Evolutionary conservation across 768 basidiomycete genomes (phyloP).

Genomic region (Mycena rosella): DNA sequence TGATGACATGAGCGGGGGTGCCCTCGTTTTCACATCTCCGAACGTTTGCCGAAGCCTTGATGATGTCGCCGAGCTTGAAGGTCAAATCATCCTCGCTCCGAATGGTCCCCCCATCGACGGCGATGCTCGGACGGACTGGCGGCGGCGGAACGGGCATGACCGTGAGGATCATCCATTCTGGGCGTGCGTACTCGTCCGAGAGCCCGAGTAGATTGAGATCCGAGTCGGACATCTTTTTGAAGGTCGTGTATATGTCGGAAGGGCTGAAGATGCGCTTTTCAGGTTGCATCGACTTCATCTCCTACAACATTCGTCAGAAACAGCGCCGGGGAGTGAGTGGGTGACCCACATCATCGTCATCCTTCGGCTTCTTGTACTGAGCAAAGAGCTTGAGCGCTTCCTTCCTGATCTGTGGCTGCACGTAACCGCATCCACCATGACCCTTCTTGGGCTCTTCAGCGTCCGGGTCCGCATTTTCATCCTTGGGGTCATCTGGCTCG

Average conservation of each 20-base stretch:
- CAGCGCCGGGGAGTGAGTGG: slow-evolving; percentile 10
- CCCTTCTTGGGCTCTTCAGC: slow-evolving; percentile 85
- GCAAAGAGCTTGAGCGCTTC: slow-evolving; percentile 96
- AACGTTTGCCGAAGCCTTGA: slow-evolving; percentile 94
- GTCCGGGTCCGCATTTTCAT: slow-evolving; percentile 81
- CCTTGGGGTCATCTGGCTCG: slow-evolving; percentile 90
- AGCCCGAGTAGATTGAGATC: slow-evolving; percentile 63
- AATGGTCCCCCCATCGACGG: slow-evolving; percentile 97
- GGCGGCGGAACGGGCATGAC: slow-evolving; percentile 98
- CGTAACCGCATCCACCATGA: slow-evolving; percentile 97
- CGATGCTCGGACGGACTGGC: slow-evolving; percentile 97
- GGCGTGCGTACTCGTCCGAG: slow-evolving; percentile 95
- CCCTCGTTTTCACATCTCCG: slow-evolving; percentile 96
- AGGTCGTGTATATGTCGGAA: slow-evolving; percentile 33
- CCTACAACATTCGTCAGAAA: slow-evolving; percentile 57
- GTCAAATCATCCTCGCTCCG: slow-evolving; percentile 98
- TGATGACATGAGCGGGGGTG: slow-evolving; percentile 94
- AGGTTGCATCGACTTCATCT: slow-evolving; percentile 77
- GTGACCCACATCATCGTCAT: slow-evolving; percentile 91
- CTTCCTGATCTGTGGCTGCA: slow-evolving; percentile 91
- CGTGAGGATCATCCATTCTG: slow-evolving; percentile 99
- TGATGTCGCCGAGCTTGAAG: slow-evolving; percentile 96
- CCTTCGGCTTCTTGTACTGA: slow-evolving; percentile 94
- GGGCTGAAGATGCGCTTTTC: slow-evolving; percentile 32
- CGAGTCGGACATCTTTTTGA: slow-evolving; percentile 35